Evolutionary conservation across 2,329 filamentous ascomycete genomes (phyloP).

Genomic region (Cucurbitaria berberidis): DNA sequence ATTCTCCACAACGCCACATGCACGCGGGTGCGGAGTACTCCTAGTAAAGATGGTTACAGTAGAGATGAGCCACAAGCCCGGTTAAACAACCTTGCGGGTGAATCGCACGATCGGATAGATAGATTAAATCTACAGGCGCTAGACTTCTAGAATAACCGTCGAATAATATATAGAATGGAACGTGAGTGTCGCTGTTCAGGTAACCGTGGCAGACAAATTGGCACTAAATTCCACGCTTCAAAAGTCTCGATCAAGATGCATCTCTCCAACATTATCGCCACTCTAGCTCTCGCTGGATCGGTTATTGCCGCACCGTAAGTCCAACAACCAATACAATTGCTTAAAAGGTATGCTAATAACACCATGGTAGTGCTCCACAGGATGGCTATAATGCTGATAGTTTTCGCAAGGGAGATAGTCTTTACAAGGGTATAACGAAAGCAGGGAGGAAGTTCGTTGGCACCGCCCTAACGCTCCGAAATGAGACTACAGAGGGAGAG

Average conservation of each 20-base stretch:
- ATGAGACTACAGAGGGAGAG: conserved; percentile 31
- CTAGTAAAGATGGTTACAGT: conserved; percentile 3
- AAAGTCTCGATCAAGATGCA: conserved; percentile 26
- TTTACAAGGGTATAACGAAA: conserved; percentile 34
- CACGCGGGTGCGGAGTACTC: conserved; percentile 2
- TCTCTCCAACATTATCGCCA: conserved; percentile 33
- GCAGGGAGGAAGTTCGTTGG: conserved; percentile 33
- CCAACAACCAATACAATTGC: background rate
- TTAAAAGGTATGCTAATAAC: background rate
- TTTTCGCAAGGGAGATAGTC: conserved; percentile 36
- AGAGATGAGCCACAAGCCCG: conserved; percentile 20
- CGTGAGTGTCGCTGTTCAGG: background rate
- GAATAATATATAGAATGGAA: conserved; percentile 19
- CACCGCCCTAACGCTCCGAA: conserved; percentile 33
- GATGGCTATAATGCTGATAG: conserved; percentile 21
- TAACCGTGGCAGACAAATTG: conserved; percentile 12
- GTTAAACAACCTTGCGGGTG: conserved; percentile 20
- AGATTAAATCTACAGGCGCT: conserved; percentile 14
- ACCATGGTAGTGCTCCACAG: conserved; percentile 4
- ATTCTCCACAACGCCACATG: conserved; percentile 9
- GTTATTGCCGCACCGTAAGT: conserved; percentile 28
- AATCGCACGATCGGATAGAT: conserved; percentile 18
- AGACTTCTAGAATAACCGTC: conserved; percentile 28
- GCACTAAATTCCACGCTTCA: background rate
- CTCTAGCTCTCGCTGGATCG: conserved; percentile 30